Evolutionary conservation across 2,329 filamentous ascomycete species (phyloP).

Genomic region (Aspergillus transmontanensis): DNA sequence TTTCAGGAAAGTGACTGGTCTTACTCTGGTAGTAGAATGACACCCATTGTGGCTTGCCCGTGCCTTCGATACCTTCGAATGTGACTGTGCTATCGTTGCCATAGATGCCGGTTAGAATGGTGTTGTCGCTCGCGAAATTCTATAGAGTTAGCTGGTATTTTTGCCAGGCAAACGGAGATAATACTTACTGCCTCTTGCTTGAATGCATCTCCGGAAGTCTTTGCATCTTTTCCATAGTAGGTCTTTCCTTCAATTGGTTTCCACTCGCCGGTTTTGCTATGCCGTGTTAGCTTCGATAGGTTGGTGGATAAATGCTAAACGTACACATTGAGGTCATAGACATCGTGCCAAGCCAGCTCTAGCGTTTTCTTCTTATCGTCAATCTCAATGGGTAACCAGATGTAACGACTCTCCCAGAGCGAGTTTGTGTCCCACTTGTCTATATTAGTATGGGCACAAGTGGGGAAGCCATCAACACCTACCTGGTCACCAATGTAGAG

Average conservation of each 20-base stretch:
- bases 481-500: constrained; percentile 52
- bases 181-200: constrained; percentile 54
- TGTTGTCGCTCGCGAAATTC: constrained; percentile 52
- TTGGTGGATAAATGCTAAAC: not conserved
- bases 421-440: constrained; percentile 57
- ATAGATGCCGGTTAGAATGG: constrained; percentile 56
- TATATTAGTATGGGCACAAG: not conserved
- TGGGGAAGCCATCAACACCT: not conserved
- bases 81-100: constrained; percentile 59
- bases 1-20: not conserved
- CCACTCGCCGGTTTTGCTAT: constrained; percentile 51
- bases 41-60: constrained; percentile 58
- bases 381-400: constrained; percentile 59
- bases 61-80: constrained; percentile 53
- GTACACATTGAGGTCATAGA: constrained; percentile 58
- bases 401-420: constrained; percentile 60
- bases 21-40: constrained; percentile 59
- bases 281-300: not conserved
- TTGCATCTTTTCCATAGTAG: constrained; percentile 52
- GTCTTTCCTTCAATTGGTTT: constrained; percentile 50
- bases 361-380: constrained; percentile 56
- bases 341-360: constrained; percentile 55
- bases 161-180: not conserved
- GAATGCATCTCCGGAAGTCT: constrained; percentile 51
- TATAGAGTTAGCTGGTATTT: not conserved